Base-by-base conservation (phyloP, 208 protist species). In the Trypanosoma platydactyli region DNA sequence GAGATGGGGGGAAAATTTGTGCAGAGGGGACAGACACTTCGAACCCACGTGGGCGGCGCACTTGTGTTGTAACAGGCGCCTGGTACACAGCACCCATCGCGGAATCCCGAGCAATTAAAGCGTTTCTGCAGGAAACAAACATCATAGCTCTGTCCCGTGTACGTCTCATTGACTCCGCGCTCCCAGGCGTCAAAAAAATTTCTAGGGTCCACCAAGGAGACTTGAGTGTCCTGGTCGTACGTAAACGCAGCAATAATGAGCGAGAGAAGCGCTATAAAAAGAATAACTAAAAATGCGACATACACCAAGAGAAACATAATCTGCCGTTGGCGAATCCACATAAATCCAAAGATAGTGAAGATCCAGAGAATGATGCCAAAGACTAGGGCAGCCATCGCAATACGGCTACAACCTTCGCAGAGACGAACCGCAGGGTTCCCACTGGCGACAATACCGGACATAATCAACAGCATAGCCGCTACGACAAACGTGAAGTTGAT, bases 401-500 rank as follows among this genome's bases (percentile, higher is more conserved):
- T 60, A 25, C 51, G 3, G 38, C 62, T 38, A 49, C 71, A 76
- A 2, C 38, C 2, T 27, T 6, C 50, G 35, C 71, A 76, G 3
- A 76, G 64, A 24, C 42, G 44, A n/a, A 76, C 55, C 18, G 71
- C 71, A 16, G 24, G 49, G 51, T 76, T 76, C 29, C 49, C 29
- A 50, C 40, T 54, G 16, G 71, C 62, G 15, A 76, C 58, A 53
- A 76, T 61, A 44, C 64, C 71, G 42, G 71, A 63, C 71, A 76
- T 76, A 35, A 76, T 71, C 11, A 76, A 41, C 15, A 76, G 24
- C 63, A 76, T 71, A 11, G 71, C 61, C 20, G 71, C 71, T n/a
- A 76, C 64, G 46, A 76, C 54, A 71, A 76, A 76, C 1, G 71
- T 76, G 51, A 76, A 76, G 35, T 76, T 76, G 35, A 76, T 76